Base-by-base conservation (phyloP, 371 early-diverging fungal genomes). In the Syncephalastrum contaminatum region DNA sequence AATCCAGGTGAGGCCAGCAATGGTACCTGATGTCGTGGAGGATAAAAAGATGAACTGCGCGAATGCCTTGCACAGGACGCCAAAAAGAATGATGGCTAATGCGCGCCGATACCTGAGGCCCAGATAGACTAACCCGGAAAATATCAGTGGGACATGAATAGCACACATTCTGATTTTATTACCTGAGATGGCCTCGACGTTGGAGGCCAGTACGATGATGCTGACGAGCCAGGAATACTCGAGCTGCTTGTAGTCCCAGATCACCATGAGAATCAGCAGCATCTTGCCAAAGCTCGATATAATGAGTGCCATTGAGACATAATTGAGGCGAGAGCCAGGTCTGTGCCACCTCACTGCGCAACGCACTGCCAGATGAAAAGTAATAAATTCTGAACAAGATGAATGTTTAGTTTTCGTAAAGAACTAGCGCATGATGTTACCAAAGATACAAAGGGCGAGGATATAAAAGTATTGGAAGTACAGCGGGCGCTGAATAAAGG, bases 281-380 rank as follows among this genome's bases (percentile, higher is more conserved):
- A 97, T 83, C 65, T 92, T 95, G 36, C 91, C 93, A 74, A 96
- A 96, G 43, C 88, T 87, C 13, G 94, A 92, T 25, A 96, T 82
- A 21, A 95, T 86, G 47, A 95, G 61, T 7, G 93, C 90, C 51
- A 88, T 89, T 0, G 89, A 77, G 10, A 93, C 81, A 40, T 82
- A 84, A 59, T 84, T 84, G 64, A 79, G 82, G 44, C 80, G 85
- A 48, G 4, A 25, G 21, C 19, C 19, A 14, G n/a, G 27, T 30
- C 36, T 36, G 15, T 24, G 72, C 25, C 61, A 52, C 44, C 69
- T 54, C n/a, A 83, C 64, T 5, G 66, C 61, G 6, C 67, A 36
- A 39, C 73, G 63, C 4, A 81, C 55, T 18, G 62, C 63, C 25
- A 64, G 66, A 56, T 83, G 81, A 53, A 80, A 80, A 5, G 72